Evolutionary conservation across 2,329 filamentous ascomycete species (phyloP).

Genomic region (Metarhizium sp.): DNA sequence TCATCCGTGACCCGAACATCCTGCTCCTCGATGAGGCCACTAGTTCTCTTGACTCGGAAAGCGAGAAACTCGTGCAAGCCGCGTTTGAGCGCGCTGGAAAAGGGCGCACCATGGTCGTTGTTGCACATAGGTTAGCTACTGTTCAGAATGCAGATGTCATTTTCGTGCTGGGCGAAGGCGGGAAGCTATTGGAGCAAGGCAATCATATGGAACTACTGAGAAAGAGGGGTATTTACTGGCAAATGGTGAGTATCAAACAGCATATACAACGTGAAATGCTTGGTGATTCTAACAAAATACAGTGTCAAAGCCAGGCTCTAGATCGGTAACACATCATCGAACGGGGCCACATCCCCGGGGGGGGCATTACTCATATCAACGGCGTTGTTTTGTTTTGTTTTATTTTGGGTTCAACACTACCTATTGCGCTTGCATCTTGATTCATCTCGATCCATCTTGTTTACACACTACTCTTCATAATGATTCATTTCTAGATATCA

Average conservation of each 20-base stretch:
- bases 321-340: slow-evolving; percentile 28
- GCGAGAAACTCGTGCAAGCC: slow-evolving; percentile 52
- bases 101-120: slow-evolving; percentile 60
- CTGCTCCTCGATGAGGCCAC: slow-evolving; percentile 67
- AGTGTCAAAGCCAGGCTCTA: slow-evolving; percentile 52
- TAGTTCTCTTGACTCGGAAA: slow-evolving; percentile 56
- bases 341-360: no score
- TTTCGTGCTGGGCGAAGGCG: slow-evolving; percentile 61
- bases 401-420: no score
- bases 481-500: no score
- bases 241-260: slow-evolving; percentile 37
- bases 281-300: not conserved
- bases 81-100: slow-evolving; percentile 57
- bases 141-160: slow-evolving; percentile 75
- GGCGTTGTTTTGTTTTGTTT: no score
- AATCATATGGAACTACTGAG: slow-evolving; percentile 41
- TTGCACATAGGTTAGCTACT: slow-evolving; percentile 69
- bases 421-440: no score
- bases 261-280: not conserved
- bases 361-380: no score
- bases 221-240: slow-evolving; percentile 45
- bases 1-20: slow-evolving; percentile 56
- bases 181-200: slow-evolving; percentile 46
- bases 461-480: no score
- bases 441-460: no score